Percentiles rank a stretch among this genome's conserved stretches.
phyloP scores from a whole-genome alignment of 345 rosid genomes.

The Eucalyptus polybractea region DNA sequence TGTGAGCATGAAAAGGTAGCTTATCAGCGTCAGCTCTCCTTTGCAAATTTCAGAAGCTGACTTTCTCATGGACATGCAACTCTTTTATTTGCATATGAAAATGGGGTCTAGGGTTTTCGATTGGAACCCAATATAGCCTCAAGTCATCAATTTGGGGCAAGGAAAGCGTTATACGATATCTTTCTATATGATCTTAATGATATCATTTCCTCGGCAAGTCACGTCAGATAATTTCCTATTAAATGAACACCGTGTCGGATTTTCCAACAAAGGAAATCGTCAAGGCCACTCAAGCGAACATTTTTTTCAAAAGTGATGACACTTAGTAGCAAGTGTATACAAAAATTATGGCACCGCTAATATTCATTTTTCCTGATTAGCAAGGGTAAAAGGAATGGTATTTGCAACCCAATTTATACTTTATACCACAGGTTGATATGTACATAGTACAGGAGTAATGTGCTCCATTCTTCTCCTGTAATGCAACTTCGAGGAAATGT shows the following conservation, averaged over 20 bases:
- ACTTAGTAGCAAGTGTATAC: neutral
- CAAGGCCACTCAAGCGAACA: neutral
- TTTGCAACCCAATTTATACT: neutral
- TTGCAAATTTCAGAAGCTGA: neutral
- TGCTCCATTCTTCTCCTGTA: neutral
- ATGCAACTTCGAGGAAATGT: neutral
- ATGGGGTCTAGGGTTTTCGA: neutral
- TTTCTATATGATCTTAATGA: neutral
- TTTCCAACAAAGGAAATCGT: neutral
- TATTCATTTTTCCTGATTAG: neutral
- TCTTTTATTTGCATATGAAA: neutral
- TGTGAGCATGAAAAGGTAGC: neutral
- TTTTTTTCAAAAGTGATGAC: neutral
- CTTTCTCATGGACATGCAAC: neutral
- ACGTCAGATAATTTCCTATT: neutral
- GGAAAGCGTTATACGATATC: neutral
- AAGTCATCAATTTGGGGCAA: neutral
- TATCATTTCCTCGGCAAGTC: fast-evolving
- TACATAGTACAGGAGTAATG: neutral
- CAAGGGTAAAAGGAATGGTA: neutral
- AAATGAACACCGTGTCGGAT: neutral
- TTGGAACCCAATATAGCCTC: neutral
- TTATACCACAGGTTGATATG: neutral
- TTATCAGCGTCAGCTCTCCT: neutral
- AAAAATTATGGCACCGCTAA: neutral